These are phyloP conservation scores for Apiotrichum laibachii DNA, from an alignment of 1,284 basidiomycete species.

Conservation along the genomic window DNA sequence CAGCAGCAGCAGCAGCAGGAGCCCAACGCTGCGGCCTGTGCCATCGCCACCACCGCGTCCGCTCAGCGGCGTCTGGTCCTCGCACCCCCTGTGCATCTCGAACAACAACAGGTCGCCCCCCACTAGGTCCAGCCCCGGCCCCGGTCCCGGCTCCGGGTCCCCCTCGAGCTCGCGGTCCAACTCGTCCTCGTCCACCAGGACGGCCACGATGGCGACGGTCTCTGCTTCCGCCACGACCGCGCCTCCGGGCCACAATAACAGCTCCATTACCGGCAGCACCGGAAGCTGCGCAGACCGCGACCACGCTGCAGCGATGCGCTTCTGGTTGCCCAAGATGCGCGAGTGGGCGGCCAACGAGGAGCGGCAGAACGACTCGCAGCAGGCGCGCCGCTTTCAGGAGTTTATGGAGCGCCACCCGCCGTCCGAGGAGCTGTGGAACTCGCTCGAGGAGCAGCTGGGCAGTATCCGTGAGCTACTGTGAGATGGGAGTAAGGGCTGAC, in stretches of 20 bases:
- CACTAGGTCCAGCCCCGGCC: neutral
- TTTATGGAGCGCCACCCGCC: slow-evolving; percentile 9
- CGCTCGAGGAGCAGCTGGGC: neutral
- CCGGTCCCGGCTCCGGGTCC: too few relatives aligned
- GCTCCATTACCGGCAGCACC: neutral
- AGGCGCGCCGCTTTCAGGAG: neutral
- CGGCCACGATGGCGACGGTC: neutral
- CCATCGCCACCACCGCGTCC: neutral
- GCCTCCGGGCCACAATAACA: too few relatives aligned
- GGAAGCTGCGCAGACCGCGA: neutral
- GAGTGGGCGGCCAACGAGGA: neutral
- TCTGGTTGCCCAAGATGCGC: slow-evolving; percentile 5
- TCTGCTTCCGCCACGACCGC: neutral
- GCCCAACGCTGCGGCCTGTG: neutral
- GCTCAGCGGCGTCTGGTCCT: too few relatives aligned
- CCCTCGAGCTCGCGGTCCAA: too few relatives aligned
- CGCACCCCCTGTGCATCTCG: neutral
- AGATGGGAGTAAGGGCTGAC: too few relatives aligned
- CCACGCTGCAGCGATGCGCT: neutral
- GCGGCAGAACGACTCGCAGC: neutral
- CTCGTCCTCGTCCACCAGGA: neutral
- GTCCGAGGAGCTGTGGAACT: neutral
- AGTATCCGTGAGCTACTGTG: too few relatives aligned
- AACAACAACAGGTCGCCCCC: too few relatives aligned
- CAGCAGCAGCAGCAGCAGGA: neutral